Conservation (phyloP, 2,329 filamentous ascomycete species). For the Aspergillus udagawae region DNA sequence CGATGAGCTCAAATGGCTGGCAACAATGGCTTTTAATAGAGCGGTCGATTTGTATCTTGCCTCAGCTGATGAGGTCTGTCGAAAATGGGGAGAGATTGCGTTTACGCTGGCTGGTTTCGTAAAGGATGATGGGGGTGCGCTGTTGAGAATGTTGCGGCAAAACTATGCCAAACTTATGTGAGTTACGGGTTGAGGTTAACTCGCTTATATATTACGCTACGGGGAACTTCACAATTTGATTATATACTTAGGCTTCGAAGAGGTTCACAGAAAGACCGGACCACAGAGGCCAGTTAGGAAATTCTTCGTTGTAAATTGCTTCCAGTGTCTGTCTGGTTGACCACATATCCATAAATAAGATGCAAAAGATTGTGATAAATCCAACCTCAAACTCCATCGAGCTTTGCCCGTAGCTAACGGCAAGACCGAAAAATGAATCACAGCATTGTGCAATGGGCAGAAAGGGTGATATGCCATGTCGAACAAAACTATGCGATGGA, state of each 20-base stretch:
- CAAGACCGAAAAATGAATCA: neutral
- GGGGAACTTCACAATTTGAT: constrained; percentile 1
- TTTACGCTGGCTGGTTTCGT: constrained; percentile 31
- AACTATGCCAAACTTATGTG: constrained; percentile 25
- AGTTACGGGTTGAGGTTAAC: constrained; percentile 8
- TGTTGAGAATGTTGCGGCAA: constrained; percentile 22
- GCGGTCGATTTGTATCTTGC: constrained; percentile 50
- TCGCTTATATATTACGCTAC: neutral
- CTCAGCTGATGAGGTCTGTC: constrained; percentile 28
- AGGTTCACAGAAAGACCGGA: neutral
- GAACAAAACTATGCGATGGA: neutral
- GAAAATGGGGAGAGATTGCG: constrained; percentile 35
- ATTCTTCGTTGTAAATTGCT: neutral
- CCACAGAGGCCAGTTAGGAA: neutral
- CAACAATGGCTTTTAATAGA: constrained; percentile 52
- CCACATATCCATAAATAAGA: neutral
- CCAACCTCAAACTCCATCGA: neutral
- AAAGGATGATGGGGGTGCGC: constrained; percentile 14
- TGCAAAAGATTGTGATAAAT: neutral
- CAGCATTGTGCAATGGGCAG: neutral
- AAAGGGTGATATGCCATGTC: neutral
- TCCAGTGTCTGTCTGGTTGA: neutral
- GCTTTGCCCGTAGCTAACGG: neutral
- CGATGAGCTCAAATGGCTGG: constrained; percentile 57
- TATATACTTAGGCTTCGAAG: neutral